A percentile compares a stretch with the other conserved stretches of the same genome.
phyloP scores from a whole-genome alignment of 768 basidiomycete genomes.

The Xerocomellus amylosporus region DNA sequence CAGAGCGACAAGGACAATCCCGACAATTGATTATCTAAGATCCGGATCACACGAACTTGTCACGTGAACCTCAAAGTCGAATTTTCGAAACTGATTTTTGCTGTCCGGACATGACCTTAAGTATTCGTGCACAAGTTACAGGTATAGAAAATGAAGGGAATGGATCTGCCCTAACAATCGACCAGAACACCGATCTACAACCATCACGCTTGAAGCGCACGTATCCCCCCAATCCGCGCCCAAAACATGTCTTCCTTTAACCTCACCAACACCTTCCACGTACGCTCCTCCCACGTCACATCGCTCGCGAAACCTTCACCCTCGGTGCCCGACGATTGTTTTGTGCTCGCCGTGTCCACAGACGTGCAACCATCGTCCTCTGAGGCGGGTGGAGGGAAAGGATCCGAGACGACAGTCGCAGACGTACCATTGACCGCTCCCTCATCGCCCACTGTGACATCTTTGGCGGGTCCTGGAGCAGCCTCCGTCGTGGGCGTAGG shows the following conservation, averaged over 20 bases:
- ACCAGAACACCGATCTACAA: background rate
- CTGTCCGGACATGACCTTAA: no score
- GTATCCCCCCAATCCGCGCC: conserved; percentile 66
- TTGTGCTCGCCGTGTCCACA: conserved; percentile 19
- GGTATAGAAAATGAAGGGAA: background rate
- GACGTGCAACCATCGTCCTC: background rate
- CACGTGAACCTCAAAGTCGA: no score
- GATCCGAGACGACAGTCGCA: background rate
- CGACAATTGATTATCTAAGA: no score
- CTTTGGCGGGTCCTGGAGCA: background rate
- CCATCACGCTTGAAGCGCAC: conserved; percentile 7
- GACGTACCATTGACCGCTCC: background rate
- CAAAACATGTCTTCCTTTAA: conserved; percentile 38
- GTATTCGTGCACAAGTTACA: background rate
- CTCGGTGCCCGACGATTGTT: conserved; percentile 25
- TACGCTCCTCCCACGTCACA: conserved; percentile 80
- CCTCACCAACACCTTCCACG: conserved; percentile 72
- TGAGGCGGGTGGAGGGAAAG: background rate
- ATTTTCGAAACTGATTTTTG: no score
- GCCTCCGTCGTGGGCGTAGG: background rate
- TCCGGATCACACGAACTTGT: no score
- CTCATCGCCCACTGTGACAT: background rate
- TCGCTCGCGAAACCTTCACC: conserved; percentile 25
- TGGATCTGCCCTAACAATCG: background rate
- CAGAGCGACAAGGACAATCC: no score